Percentiles rank a stretch among this genome's conserved stretches.
phyloP scores from a whole-genome alignment of 495 filamentous ascomycete species.

The Podospora appendiculata region DNA sequence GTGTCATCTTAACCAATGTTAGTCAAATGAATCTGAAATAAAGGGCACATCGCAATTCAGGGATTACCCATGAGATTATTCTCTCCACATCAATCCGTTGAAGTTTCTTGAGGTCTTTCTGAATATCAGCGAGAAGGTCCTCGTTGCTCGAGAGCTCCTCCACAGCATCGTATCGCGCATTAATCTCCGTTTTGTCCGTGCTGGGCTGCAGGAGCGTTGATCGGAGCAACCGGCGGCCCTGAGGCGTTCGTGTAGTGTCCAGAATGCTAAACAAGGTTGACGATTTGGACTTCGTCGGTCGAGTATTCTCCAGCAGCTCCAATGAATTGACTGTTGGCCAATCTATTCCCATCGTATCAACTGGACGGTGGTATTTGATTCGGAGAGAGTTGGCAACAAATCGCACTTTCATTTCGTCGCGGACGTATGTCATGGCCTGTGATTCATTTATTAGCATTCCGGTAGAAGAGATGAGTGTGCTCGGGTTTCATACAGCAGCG shows the following conservation, averaged over 20 bases:
- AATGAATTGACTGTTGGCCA: constrained; percentile 74
- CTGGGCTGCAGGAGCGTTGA: constrained; percentile 86
- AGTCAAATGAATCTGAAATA: not conserved
- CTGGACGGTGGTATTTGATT: constrained; percentile 79
- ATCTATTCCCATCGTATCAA: constrained; percentile 93
- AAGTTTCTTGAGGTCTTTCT: constrained; percentile 43
- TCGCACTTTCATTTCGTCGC: constrained; percentile 48
- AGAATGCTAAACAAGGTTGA: constrained; percentile 72
- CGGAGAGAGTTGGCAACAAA: constrained; percentile 75
- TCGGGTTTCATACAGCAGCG: constrained; percentile 52
- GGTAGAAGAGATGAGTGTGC: no score
- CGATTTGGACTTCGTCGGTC: constrained; percentile 62
- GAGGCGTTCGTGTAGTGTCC: constrained; percentile 78
- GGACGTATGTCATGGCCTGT: constrained; percentile 76
- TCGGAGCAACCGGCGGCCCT: constrained; percentile 75
- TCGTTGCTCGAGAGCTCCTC: constrained; percentile 79
- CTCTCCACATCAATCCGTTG: constrained; percentile 17
- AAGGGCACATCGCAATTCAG: not conserved
- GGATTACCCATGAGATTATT: constrained; percentile 9
- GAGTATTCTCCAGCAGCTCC: constrained; percentile 84
- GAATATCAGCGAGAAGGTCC: constrained; percentile 75
- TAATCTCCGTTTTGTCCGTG: constrained; percentile 51
- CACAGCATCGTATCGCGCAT: constrained; percentile 72
- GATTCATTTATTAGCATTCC: not conserved
- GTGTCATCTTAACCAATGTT: not conserved